Conservation (phyloP, 176 grass and related monocot genomes). For the Bonia amplexicaulis region DNA sequence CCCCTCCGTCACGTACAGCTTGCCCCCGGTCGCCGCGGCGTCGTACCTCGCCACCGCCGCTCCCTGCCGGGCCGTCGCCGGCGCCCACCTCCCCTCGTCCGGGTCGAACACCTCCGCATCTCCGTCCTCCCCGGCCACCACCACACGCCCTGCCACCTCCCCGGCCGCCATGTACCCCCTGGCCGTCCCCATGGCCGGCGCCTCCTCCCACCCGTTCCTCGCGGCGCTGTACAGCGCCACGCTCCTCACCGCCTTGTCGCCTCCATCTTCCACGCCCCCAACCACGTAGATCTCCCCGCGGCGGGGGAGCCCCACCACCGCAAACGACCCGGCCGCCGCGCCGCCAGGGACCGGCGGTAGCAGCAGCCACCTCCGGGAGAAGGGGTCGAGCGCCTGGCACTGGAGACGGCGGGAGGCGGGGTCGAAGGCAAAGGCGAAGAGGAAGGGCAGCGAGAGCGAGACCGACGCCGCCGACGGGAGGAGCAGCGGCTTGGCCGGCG, state of each 20-base stretch:
- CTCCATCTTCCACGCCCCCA: conserved; percentile 42
- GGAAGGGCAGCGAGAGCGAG: conserved; percentile 53
- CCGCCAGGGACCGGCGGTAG: conserved; percentile 63
- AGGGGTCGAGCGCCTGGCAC: conserved; percentile 83
- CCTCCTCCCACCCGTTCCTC: conserved; percentile 52
- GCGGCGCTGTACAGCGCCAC: conserved; percentile 78
- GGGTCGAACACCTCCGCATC: conserved; percentile 66
- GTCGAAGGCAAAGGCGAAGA: conserved; percentile 86
- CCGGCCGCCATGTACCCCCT: conserved; percentile 64
- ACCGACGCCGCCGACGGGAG: neutral
- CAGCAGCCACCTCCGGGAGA: conserved; percentile 65
- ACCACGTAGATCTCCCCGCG: conserved; percentile 93
- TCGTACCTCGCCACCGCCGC: conserved; percentile 58
- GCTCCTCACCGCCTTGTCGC: conserved; percentile 40
- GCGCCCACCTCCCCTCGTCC: conserved; percentile 22
- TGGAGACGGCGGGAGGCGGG: conserved; percentile 67
- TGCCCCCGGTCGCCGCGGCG: conserved; percentile 56
- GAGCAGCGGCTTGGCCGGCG: conserved; percentile 31
- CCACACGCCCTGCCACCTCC: conserved; percentile 47
- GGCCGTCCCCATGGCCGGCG: conserved; percentile 28
- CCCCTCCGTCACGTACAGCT: conserved; percentile 92
- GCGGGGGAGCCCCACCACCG: conserved; percentile 47
- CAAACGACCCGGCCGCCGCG: conserved; percentile 46
- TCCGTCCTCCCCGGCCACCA: conserved; percentile 54
- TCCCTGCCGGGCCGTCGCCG: neutral